Evolutionary conservation across 345 rosid genomes (phyloP).

Genomic region (Camelina neglecta): DNA sequence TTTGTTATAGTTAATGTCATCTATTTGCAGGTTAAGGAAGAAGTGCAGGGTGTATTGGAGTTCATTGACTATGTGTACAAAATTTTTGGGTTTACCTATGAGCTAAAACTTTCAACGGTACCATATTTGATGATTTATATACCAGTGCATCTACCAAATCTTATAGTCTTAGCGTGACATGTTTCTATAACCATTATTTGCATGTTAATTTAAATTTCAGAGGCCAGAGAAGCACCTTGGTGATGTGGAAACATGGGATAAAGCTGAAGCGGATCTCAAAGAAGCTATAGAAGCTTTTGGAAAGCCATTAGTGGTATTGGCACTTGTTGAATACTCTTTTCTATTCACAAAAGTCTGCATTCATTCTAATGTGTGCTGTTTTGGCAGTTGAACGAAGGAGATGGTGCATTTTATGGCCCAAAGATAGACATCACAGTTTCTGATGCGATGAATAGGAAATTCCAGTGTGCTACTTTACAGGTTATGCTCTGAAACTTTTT

Average conservation of each 20-base stretch:
- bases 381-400: constrained; percentile 84
- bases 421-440: constrained; percentile 98
- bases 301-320: constrained; percentile 79
- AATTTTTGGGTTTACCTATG: constrained; percentile 88
- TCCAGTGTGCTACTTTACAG: constrained; percentile 97
- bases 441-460: constrained; percentile 90
- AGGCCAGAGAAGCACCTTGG: constrained; percentile 97
- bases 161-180: constrained; percentile 4
- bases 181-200: constrained; percentile 7
- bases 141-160: constrained; percentile 3
- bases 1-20: constrained; percentile 20
- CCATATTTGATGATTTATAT: constrained; percentile 31
- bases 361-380: constrained; percentile 13
- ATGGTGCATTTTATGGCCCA: constrained; percentile 99
- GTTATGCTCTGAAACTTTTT: constrained; percentile 44
- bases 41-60: constrained; percentile 80
- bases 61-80: constrained; percentile 75
- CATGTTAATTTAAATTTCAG: constrained; percentile 49
- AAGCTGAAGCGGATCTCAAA: constrained; percentile 84
- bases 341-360: constrained; percentile 6
- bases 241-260: constrained; percentile 77
- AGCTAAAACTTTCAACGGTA: constrained; percentile 93
- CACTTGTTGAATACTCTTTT: constrained; percentile 19
- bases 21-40: constrained; percentile 73
- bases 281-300: constrained; percentile 82